Evolutionary conservation across 208 protist species (phyloP), one percentile per base, ranked within the genome.

Genomic region (Trypanosoma brucei): DNA sequence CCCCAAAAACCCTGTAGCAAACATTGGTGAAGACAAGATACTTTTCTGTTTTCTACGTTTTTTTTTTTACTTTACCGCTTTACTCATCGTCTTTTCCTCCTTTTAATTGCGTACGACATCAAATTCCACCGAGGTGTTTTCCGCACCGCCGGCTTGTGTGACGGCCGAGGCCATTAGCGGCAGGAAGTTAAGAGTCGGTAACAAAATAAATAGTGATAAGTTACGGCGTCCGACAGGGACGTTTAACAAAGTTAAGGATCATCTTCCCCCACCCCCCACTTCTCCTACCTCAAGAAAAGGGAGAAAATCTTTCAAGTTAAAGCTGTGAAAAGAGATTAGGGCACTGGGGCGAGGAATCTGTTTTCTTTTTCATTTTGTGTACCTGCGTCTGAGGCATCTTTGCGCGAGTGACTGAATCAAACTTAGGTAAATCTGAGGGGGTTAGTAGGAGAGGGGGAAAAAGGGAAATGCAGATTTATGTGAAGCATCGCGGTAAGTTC

Each of bases 401-500:
- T 22, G 22, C 22, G 22, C 22, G 22, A 22, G 22, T 22, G 22
- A 22, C 22, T 22, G 22, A 22, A 22, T 22, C 22, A 22, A 22
- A 22, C 22, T 22, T 22, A 22, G 22, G 22, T 22, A 22, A 22
- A 22, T 22, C 22, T 22, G 22, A 46, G 11, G 11, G 11, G 42
- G 6, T 46, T 35, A 42, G 40, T 31, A 42, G 59, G 59, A 63
- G 35, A 40, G 38, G 45, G 11, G 33, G 37, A n/a, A 36, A 22
- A 38, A 48, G 31, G 34, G n/a, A 37, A n/a, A 88, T 88, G 79
- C 80, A 92, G 68, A 81, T 87, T 59, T 83, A 86, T 30, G 64
- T 79, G 40, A 92, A 88, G 60, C 65, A 81, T 59, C 78, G 87
- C 38, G 81, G 86, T 34, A 79, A 76, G 62, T 83, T 83, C 59